These are phyloP conservation scores for Choiromyces venosus DNA, from an alignment of 495 filamentous ascomycete genomes.

Conservation along the genomic window DNA sequence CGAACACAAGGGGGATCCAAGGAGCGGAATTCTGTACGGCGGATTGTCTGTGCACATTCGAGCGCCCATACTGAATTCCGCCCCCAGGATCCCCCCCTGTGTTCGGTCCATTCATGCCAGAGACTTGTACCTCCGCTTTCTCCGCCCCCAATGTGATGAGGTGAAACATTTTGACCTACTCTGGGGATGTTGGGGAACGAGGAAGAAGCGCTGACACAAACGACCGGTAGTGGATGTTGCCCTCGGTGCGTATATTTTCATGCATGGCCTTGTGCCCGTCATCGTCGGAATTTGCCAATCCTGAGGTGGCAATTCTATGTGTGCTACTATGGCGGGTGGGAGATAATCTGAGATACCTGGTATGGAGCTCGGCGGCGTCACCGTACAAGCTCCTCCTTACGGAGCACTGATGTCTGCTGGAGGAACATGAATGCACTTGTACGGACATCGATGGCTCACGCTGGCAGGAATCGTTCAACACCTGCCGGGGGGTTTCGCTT, in stretches of 20 bases:
- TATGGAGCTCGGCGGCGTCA: not conserved
- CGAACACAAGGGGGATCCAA: no score
- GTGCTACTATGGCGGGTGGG: not conserved
- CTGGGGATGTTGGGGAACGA: not conserved
- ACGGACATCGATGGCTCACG: not conserved
- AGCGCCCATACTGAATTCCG: no score
- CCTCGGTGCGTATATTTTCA: not conserved
- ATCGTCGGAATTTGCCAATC: not conserved
- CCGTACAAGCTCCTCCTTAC: not conserved
- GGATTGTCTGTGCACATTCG: no score
- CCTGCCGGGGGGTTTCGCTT: not conserved
- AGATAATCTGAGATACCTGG: not conserved
- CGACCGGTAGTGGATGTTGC: not conserved
- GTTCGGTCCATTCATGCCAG: no score
- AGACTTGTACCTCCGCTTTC: slow-evolving; percentile 1
- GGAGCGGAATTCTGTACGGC: no score
- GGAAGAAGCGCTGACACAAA: not conserved
- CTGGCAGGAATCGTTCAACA: not conserved
- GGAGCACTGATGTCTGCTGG: not conserved
- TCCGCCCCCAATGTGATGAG: not conserved
- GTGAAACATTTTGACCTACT: not conserved
- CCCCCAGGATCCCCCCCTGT: no score
- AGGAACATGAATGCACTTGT: not conserved
- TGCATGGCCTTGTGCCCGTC: not conserved
- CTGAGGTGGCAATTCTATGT: not conserved